These are phyloP conservation scores for Delitschia confertaspora DNA, from an alignment of 495 filamentous ascomycete genomes.

Conservation along the genomic window DNA sequence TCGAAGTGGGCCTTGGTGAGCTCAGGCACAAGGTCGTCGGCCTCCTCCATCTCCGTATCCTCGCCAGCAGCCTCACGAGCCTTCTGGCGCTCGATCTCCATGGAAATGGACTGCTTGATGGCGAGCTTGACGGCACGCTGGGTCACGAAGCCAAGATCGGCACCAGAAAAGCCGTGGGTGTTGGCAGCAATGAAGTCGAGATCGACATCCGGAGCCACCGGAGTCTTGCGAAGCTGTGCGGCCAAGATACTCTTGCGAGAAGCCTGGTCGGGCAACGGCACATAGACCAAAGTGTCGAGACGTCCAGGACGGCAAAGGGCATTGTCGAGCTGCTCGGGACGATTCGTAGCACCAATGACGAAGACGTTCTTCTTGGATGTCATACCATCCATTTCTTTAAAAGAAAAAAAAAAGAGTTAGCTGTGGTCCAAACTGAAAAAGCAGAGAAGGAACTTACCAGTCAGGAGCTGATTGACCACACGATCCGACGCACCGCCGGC, in stretches of 20 bases:
- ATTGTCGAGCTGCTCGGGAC: conserved; percentile 95
- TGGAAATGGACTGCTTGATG: conserved; percentile 91
- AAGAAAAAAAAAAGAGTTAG: conserved; percentile 7
- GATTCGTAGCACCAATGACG: conserved; percentile 97
- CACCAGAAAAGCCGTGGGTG: conserved; percentile 98
- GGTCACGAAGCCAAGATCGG: conserved; percentile 97
- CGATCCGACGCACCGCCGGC: conserved; percentile 97
- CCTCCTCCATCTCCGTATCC: conserved; percentile 65
- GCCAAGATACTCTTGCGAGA: conserved; percentile 82
- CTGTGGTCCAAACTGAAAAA: neutral
- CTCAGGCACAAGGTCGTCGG: conserved; percentile 92
- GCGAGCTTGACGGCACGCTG: conserved; percentile 98
- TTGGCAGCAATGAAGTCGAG: conserved; percentile 87
- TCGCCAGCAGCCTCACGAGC: conserved; percentile 79
- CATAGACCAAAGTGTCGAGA: conserved; percentile 97
- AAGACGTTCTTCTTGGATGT: conserved; percentile 99
- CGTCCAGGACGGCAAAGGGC: conserved; percentile 95
- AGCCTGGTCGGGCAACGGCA: conserved; percentile 84
- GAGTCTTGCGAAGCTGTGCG: conserved; percentile 97
- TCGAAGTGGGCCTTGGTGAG: conserved; percentile 95
- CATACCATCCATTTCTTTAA: conserved; percentile 93
- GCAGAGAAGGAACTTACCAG: conserved; percentile 53
- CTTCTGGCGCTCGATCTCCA: conserved; percentile 82
- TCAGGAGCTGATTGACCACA: conserved; percentile 98
- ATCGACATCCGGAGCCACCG: conserved; percentile 79